Evolutionary conservation across 2,329 filamentous ascomycete species (phyloP), one percentile per base, ranked within the genome.

Genomic region (Calonectria pseudoreteaudii): DNA sequence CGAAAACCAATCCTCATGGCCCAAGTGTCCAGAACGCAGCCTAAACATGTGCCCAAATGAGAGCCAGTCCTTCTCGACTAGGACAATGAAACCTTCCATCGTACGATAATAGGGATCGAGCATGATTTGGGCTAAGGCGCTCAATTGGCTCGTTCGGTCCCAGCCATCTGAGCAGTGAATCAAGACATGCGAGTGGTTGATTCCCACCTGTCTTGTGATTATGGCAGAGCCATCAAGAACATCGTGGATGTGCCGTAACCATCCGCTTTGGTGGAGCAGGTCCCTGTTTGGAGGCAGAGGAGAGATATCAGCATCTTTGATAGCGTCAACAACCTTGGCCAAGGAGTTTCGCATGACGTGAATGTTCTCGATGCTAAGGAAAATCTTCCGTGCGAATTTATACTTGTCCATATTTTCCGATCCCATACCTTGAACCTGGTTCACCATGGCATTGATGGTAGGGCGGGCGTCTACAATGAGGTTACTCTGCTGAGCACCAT

Each of bases 371-470:
- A 99, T 99, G 75, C 95, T 97, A 70, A 99, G 90, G 82, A 97
- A 99, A 36, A 94, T 93, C 84, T 98, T 98, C 73, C 93, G 93
- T 20, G 95, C 95, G 80, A 96, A 96, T 75, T 94, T 95, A 86
- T 99, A 99, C 84, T 98, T 94, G 77, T 98, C 95, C 94, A 98
- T 98, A 81, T 98, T 98, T 85, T 99, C 97, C 0, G 96, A 98
- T 2, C 97, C 97, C 83, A 96, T 92, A 9, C 97, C 97, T 76
- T 96, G 93, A 5, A 96, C 94, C 83, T 98, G 96, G 90, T 98
- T 98, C 9, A 95, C 95, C 78, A 96, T 92, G 26, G 97, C 97
- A 83, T 99, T 99, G 78, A 99, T 93, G 4, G 94, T 97, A 20
- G 97, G 97, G 58, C 97, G 92, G 56, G 97, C 97, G 86, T 99